Percentiles rank a stretch among this genome's conserved stretches.
These are phyloP conservation scores for Xerocomus spinulosus DNA, from an alignment of 768 basidiomycete species.

Conservation along the genomic window DNA sequence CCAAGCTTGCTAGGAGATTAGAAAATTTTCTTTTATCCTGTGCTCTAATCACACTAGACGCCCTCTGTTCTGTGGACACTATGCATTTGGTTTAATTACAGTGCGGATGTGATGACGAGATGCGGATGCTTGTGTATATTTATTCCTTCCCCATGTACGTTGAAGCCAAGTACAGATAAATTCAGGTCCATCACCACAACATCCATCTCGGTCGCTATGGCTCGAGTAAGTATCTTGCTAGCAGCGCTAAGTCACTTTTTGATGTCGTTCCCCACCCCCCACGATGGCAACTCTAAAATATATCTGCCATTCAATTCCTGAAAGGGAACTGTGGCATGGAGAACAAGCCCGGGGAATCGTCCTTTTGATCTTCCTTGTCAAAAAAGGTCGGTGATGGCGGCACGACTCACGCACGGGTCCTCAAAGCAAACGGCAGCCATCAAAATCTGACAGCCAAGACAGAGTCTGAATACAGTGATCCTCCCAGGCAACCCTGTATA, in stretches of 20 bases:
- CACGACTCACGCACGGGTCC: background rate
- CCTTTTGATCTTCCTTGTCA: background rate
- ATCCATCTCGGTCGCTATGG: slow-evolving; percentile 3
- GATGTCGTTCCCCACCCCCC: no score
- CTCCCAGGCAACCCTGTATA: no score
- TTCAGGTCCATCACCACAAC: slow-evolving; percentile 20
- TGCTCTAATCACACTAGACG: slow-evolving; percentile 12
- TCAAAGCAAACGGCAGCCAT: background rate
- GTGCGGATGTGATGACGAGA: slow-evolving; percentile 14
- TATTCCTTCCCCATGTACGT: slow-evolving; percentile 10
- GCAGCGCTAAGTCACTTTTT: no score
- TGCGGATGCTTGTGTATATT: slow-evolving; percentile 8
- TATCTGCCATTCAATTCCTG: background rate
- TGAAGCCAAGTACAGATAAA: slow-evolving; percentile 20
- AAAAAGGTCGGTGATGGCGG: background rate
- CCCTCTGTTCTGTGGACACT: slow-evolving; percentile 10
- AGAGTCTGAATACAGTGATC: background rate
- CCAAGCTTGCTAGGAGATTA: background rate
- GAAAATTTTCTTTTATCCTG: slow-evolving; percentile 8
- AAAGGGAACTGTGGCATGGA: background rate
- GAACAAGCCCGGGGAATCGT: background rate
- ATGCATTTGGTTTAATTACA: slow-evolving; percentile 26
- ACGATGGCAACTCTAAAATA: background rate
- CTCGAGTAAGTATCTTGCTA: background rate
- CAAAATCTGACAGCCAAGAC: background rate